phyloP scores from a whole-genome alignment of 192 early-diverging fungal species.

The Coemansia sp. region DNA sequence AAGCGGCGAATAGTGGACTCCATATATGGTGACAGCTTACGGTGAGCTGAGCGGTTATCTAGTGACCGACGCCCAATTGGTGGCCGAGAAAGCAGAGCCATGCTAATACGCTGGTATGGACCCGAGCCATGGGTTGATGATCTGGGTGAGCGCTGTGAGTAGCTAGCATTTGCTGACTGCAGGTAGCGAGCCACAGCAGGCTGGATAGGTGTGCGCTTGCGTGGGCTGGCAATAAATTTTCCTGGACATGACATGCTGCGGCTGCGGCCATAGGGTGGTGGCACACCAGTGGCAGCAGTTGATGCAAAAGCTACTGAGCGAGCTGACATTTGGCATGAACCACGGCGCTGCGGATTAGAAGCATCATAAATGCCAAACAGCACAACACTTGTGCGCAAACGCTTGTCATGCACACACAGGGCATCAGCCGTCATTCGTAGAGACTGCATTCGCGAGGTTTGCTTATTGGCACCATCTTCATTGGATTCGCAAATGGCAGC shows the following conservation, averaged over 20 bases:
- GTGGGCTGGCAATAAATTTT: constrained; percentile 7
- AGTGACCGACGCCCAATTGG: constrained; percentile 17
- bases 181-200: constrained; percentile 27
- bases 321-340: constrained; percentile 5
- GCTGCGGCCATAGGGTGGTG: not conserved
- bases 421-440: constrained; percentile 3
- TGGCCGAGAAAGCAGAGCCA: constrained; percentile 21
- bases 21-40: constrained; percentile 10
- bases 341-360: not conserved
- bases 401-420: not conserved
- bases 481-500: not conserved
- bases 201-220: constrained; percentile 16
- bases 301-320: not conserved
- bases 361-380: not conserved
- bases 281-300: not conserved
- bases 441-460: not conserved
- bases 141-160: not conserved
- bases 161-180: constrained; percentile 17
- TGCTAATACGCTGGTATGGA: constrained; percentile 33
- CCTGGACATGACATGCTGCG: constrained; percentile 25
- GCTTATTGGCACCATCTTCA: not conserved
- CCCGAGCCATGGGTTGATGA: not conserved
- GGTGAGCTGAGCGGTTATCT: constrained; percentile 9
- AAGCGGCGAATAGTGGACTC: constrained; percentile 10
- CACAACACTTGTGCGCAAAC: not conserved